Conservation (phyloP, 192 early-diverging fungal genomes). For the Coemansia nantahalensis region DNA sequence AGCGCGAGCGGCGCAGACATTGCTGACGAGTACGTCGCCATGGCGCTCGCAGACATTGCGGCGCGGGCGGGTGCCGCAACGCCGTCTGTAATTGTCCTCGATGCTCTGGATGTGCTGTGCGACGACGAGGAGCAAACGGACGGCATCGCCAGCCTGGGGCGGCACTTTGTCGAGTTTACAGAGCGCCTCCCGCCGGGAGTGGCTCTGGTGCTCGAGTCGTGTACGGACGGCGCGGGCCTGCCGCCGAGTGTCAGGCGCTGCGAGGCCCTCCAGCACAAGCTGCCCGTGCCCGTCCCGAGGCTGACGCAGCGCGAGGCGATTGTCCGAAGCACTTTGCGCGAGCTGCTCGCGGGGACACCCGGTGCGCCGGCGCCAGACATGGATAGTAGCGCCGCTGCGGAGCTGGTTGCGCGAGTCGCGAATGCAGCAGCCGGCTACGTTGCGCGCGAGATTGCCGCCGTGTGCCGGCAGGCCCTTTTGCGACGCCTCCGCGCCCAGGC, state of each 20-base stretch:
- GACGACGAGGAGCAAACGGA: conserved; percentile 25
- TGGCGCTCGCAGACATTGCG: conserved; percentile 22
- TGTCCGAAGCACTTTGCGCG: background rate
- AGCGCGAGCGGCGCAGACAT: conserved; percentile 31
- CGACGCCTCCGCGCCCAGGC: conserved; percentile 10
- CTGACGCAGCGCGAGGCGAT: conserved; percentile 27
- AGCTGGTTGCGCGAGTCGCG: conserved; percentile 21
- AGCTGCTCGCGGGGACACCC: too few species aligned
- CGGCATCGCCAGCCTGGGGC: conserved; percentile 7
- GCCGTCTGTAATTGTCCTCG: conserved; percentile 29
- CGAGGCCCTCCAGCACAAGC: conserved; percentile 20
- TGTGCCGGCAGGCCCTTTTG: conserved; percentile 39
- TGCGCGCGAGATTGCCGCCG: conserved; percentile 31
- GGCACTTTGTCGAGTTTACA: conserved; percentile 20
- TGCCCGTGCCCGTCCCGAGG: conserved; percentile 14
- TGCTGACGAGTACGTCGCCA: conserved; percentile 22
- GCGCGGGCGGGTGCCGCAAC: conserved; percentile 15
- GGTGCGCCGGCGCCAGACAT: too few species aligned
- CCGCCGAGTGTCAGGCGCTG: conserved; percentile 18
- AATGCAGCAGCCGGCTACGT: conserved; percentile 46
- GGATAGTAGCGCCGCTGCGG: too few species aligned
- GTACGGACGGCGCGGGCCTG: conserved; percentile 14
- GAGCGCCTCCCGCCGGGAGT: conserved; percentile 19
- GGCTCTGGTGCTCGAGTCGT: conserved; percentile 37
- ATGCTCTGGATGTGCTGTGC: conserved; percentile 19